phyloP scores from a whole-genome alignment of 2,329 filamentous ascomycete species.

The Sporothrix curviconia region DNA sequence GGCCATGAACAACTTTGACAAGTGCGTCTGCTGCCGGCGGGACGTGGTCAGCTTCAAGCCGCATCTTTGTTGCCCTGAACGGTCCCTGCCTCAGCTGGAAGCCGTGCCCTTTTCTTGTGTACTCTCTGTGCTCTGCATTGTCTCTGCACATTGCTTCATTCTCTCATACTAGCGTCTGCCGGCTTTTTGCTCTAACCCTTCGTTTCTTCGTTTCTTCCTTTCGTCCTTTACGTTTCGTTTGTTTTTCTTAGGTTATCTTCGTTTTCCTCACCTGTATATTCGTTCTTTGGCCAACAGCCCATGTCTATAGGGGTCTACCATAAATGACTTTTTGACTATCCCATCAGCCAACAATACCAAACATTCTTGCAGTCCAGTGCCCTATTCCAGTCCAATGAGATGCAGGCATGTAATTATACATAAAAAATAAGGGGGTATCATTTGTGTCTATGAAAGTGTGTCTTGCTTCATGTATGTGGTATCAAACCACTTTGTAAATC shows the following conservation, averaged over 20 bases:
- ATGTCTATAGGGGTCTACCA: too few species aligned
- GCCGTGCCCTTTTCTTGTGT: too few species aligned
- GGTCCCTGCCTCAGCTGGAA: too few species aligned
- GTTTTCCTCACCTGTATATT: not conserved
- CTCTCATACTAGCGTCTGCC: not conserved
- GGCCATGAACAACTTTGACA: constrained; percentile 95
- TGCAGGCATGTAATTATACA: not conserved
- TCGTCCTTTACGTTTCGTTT: not conserved
- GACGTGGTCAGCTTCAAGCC: constrained; percentile 84
- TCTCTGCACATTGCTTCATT: not conserved
- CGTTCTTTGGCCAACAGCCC: not conserved
- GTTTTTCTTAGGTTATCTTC: not conserved
- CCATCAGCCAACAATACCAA: too few species aligned
- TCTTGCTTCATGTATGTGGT: not conserved
- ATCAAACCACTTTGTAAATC: too few species aligned
- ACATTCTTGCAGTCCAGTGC: too few species aligned
- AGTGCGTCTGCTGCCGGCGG: constrained; percentile 87
- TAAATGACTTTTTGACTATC: too few species aligned
- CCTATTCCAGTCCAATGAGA: too few species aligned
- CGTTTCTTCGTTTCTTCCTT: not conserved
- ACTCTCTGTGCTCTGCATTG: not conserved
- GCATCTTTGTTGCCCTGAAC: constrained; percentile 76
- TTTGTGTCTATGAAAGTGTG: not conserved
- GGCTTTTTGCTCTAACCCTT: not conserved
- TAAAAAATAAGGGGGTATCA: constrained; percentile 6